phyloP scores from a whole-genome alignment of 2,329 filamentous ascomycete species.

The Cladosporium austrohemisphaericum region DNA sequence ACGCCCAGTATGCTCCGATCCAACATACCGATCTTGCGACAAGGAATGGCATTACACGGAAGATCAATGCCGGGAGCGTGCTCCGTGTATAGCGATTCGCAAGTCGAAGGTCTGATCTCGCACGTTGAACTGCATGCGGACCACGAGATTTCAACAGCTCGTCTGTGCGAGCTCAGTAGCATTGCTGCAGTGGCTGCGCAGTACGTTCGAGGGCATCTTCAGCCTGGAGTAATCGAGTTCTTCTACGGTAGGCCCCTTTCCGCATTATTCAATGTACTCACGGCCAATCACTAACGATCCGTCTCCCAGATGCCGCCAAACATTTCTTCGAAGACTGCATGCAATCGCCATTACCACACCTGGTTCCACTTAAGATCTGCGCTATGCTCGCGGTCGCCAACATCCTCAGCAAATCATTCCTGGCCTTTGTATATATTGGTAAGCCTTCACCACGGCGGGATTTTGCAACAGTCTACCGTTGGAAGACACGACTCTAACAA shows the following conservation, averaged over 20 bases:
- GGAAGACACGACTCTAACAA: no score
- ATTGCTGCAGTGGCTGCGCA: conserved; percentile 9
- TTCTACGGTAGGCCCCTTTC: conserved; percentile 1
- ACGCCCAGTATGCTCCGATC: conserved; percentile 3
- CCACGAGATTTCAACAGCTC: neutral
- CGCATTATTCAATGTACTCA: neutral
- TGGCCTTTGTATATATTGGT: conserved; percentile 13
- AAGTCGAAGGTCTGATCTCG: conserved; percentile 7
- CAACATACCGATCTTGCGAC: neutral
- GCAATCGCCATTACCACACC: conserved; percentile 1
- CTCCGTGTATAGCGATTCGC: conserved; percentile 6
- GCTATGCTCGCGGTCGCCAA: conserved; percentile 9
- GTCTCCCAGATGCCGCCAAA: conserved; percentile 3
- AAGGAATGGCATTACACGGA: conserved; percentile 3
- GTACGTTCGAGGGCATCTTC: conserved; percentile 1
- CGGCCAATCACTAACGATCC: neutral
- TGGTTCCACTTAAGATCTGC: conserved; percentile 7
- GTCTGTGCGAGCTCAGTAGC: conserved; percentile 9
- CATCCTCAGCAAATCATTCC: conserved; percentile 6
- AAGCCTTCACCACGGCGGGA: neutral
- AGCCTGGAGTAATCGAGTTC: conserved; percentile 10
- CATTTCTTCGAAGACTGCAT: conserved; percentile 14
- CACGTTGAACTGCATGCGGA: conserved; percentile 5
- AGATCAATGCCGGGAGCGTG: conserved; percentile 1
- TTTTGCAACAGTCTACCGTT: neutral